Evolutionary conservation across 345 rosid species (phyloP), one percentile per base, ranked within the genome.

Genomic region (Acer saccharum): DNA sequence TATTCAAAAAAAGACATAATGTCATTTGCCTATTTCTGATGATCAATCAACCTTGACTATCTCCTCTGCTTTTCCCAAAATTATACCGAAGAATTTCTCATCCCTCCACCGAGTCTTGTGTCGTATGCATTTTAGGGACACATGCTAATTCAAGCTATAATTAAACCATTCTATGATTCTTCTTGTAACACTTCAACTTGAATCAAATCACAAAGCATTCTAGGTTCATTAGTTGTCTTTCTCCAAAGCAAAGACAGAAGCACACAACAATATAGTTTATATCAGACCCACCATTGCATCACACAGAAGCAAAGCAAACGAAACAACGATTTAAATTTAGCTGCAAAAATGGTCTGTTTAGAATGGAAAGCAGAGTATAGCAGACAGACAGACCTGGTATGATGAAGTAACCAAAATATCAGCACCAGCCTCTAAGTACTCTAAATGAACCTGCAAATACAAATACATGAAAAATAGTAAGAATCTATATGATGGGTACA

Each of bases 391-490:
- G 52, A 93, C 98, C 97, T 95, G 99, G 77, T 95, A 95, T 61
- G 99, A 95, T 46, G 97, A 92, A 83, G 98, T 86, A 39, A 95
- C 91, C 83, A 95, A 71, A 71, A 93, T 81, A 83, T 95, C 96
- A 58, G 99, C 96, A 78, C 99, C 99, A 72, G 97, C 98, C 81
- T 93, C 99, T 84, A 95, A 74, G 76, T 89, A 95, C 52, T 95
- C 98, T 85, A 82, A 74, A 71, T 95, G 99, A 76, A 95, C 99
- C 99, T 95, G 76, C 85, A 32, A 72, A 5, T 41, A 54, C 73
- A 17, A 5, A 11, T 41, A 65, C 10, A 43, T 25, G 50, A 46
- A 9, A 44, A 46, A 4, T 35, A 35, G 39, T 46, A 2, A 46
- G 13, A 46, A 9, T 46, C 13, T 46, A 9, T 46, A 46, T 10